These are phyloP conservation scores for Pseudognaphalium luteoalbum DNA, from an alignment of 129 eudicot genomes.

Conservation along the genomic window DNA sequence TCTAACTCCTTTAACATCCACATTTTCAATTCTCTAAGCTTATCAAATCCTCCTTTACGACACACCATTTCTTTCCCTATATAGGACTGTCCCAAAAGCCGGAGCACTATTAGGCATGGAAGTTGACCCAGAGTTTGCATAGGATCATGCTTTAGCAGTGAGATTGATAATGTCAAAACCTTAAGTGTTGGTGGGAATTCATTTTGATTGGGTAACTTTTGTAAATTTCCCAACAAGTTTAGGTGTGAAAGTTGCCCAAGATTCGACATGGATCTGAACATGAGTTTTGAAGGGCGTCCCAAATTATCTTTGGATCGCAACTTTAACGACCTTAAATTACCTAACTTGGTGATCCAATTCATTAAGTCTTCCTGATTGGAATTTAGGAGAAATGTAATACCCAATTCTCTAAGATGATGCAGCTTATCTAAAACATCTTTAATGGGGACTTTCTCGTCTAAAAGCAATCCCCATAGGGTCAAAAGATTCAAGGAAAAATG, in stretches of 20 bases:
- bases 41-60: constrained; percentile 28
- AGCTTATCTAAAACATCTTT: constrained; percentile 37
- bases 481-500: constrained; percentile 27
- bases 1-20: constrained; percentile 54
- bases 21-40: constrained; percentile 41
- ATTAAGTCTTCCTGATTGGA: constrained; percentile 29
- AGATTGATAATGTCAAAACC: constrained; percentile 56
- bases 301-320: constrained; percentile 41
- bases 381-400: constrained; percentile 36
- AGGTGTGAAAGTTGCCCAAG: constrained; percentile 40
- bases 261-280: constrained; percentile 30
- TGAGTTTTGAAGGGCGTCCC: constrained; percentile 39
- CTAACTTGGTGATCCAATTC: constrained; percentile 37
- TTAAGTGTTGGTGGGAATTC: constrained; percentile 49
- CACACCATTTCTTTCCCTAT: constrained; percentile 38
- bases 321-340: constrained; percentile 32
- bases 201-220: constrained; percentile 23
- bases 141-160: constrained; percentile 40
- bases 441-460: constrained; percentile 35
- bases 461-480: constrained; percentile 40
- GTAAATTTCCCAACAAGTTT: constrained; percentile 44
- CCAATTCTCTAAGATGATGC: constrained; percentile 46
- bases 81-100: constrained; percentile 54
- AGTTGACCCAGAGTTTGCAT: constrained; percentile 50
- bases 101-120: constrained; percentile 40